Percentiles rank a stretch among this genome's conserved stretches.
These are phyloP conservation scores for Boeremia exigua DNA, from an alignment of 2,329 filamentous ascomycete genomes.

Conservation along the genomic window DNA sequence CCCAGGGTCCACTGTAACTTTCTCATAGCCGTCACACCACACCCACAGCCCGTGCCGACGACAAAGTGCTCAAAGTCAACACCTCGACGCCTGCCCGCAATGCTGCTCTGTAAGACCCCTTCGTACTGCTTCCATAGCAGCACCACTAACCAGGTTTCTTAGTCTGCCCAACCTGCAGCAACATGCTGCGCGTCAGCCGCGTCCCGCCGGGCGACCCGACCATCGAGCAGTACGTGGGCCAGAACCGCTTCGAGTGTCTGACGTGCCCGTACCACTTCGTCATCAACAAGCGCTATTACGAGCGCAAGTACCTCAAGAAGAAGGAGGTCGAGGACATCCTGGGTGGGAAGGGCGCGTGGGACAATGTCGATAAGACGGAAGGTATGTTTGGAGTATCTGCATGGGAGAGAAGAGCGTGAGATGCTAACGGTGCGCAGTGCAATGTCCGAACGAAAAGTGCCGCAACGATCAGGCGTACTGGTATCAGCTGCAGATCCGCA, in stretches of 20 bases:
- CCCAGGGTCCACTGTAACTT: conserved; percentile 37
- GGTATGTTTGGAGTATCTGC: conserved; percentile 52
- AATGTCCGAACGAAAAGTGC: conserved; percentile 83
- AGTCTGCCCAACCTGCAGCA: conserved; percentile 84
- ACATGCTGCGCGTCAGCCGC: conserved; percentile 76
- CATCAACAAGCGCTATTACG: conserved; percentile 79
- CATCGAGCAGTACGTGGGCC: conserved; percentile 47
- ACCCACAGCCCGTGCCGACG: not conserved
- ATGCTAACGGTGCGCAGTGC: conserved; percentile 56
- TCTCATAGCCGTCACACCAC: conserved; percentile 16
- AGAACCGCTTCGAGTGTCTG: conserved; percentile 91
- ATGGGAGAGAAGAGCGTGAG: no score
- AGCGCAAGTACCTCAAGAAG: conserved; percentile 78
- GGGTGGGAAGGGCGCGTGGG: conserved; percentile 86
- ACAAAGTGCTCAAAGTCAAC: not conserved
- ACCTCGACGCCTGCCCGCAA: conserved; percentile 42
- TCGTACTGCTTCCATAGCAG: not conserved
- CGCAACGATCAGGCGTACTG: conserved; percentile 86
- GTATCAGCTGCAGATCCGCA: conserved; percentile 96
- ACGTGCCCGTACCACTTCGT: conserved; percentile 93
- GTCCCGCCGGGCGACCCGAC: conserved; percentile 50
- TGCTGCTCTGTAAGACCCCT: conserved; percentile 68
- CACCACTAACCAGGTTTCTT: not conserved
- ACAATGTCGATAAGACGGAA: conserved; percentile 84
- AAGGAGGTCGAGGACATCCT: conserved; percentile 91